Base-by-base conservation (phyloP, 805 yeast species). In the Huiozyma naganishii region DNA sequence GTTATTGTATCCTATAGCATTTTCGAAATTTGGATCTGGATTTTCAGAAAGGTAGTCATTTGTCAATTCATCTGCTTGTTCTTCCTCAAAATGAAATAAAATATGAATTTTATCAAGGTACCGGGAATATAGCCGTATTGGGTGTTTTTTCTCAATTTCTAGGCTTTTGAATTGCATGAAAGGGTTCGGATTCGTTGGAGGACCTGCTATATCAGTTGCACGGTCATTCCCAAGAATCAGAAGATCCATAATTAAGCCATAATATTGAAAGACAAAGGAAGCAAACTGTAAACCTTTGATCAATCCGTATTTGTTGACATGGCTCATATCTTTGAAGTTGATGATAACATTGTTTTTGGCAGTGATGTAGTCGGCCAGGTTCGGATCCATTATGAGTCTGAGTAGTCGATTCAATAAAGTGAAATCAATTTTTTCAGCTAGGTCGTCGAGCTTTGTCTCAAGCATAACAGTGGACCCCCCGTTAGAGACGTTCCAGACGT, bases 251-350 rank as follows among this genome's bases (percentile, higher is more conserved):
- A 83, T 79, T 40, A 92, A 66, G 4, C 97, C 96, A 62, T 92
- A 92, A 62, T 79, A 89, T 61, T 92, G 99, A 55, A 75, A 79
- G 4, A 92, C 78, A 62, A 90, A 92, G 0, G 96, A 79, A 0
- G 97, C 76, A 61, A 89, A 92, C 55, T 86, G 95, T 12, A 92
- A 66, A 6, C 98, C 99, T 40, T 95, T 74, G 12, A 92, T 65
- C 45, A 92, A 62, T 17, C 99, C 99, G 57, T 79, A 79, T 53
- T 83, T 87, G 63, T 92, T 90, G 13, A 85, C 80, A 60, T 88
- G 95, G 48, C 79, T 83, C 99, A 92, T 92, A 58, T 92, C 99
- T 61, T 92, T 92, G 64, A 80, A 94, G 1, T 87, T 72, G 17
- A 92, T 55, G 23, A 77, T 73, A 17, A 89, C 78, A 55, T 92